phyloP scores from a whole-genome alignment of 1,284 basidiomycete species.

The Trametes pubescens region DNA sequence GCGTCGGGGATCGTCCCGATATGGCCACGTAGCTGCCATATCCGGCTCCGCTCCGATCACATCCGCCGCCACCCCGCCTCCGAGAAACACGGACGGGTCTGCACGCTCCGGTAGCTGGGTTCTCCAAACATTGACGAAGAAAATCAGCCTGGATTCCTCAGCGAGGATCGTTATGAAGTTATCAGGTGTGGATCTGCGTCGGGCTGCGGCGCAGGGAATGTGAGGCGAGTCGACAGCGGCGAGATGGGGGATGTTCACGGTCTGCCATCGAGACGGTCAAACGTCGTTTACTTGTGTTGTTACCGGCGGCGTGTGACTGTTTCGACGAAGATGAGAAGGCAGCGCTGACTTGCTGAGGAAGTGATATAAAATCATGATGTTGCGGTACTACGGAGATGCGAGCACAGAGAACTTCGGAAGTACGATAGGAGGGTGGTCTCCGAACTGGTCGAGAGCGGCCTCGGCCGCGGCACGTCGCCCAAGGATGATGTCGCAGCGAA shows the following conservation, averaged over 20 bases:
- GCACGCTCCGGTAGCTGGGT: too few relatives aligned
- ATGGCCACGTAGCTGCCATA: conserved; percentile 15
- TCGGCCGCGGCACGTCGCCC: background rate
- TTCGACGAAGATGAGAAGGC: too few relatives aligned
- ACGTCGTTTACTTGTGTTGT: too few relatives aligned
- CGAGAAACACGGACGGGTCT: background rate
- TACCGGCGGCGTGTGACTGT: too few relatives aligned
- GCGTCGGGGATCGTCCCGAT: conserved; percentile 7
- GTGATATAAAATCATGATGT: background rate
- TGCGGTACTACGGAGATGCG: background rate
- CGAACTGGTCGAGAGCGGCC: background rate
- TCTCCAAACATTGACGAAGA: too few relatives aligned
- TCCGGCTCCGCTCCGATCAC: background rate
- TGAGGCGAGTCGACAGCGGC: too few relatives aligned
- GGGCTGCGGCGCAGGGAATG: too few relatives aligned
- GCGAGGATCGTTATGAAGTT: too few relatives aligned
- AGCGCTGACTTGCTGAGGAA: background rate
- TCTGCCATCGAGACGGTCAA: too few relatives aligned
- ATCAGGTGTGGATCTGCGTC: too few relatives aligned
- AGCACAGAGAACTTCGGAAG: background rate
- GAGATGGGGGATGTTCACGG: too few relatives aligned
- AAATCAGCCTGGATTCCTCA: too few relatives aligned
- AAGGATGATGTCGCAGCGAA: background rate
- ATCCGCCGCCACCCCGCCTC: background rate
- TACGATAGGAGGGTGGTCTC: background rate